Conservation (phyloP, 805 yeast species). For the Komagataella ulmi region DNA sequence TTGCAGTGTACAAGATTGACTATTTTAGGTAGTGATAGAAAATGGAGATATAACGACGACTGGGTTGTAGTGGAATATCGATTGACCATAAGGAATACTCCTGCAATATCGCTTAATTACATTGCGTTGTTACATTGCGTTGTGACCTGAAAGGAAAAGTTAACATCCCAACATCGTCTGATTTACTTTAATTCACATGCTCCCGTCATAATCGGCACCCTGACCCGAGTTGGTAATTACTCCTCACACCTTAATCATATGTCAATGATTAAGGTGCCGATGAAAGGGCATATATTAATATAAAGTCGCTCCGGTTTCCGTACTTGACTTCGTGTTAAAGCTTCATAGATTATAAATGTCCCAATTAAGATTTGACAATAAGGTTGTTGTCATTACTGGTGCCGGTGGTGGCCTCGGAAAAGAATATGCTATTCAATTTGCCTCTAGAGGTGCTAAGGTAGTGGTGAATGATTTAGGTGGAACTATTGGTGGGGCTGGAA, state of each 20-base stretch:
- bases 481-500: constrained; percentile 60
- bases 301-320: neutral
- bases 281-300: too few relatives aligned
- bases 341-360: neutral
- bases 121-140: too few relatives aligned
- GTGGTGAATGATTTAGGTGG: constrained; percentile 95
- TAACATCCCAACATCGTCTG: neutral
- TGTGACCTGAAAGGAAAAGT: neutral
- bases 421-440: constrained; percentile 77
- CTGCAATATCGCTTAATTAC: neutral
- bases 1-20: neutral
- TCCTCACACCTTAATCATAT: neutral
- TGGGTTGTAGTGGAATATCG: neutral
- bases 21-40: neutral
- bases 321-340: too few relatives aligned
- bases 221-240: neutral
- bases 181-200: neutral
- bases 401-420: constrained; percentile 97
- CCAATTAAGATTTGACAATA: constrained; percentile 48
- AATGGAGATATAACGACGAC: too few relatives aligned
- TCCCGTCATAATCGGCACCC: neutral
- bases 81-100: neutral
- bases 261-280: neutral
- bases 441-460: constrained; percentile 84
- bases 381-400: constrained; percentile 90